Base-by-base conservation (phyloP, 2,329 filamentous ascomycete genomes). In the Dothideomycetes sp. region DNA sequence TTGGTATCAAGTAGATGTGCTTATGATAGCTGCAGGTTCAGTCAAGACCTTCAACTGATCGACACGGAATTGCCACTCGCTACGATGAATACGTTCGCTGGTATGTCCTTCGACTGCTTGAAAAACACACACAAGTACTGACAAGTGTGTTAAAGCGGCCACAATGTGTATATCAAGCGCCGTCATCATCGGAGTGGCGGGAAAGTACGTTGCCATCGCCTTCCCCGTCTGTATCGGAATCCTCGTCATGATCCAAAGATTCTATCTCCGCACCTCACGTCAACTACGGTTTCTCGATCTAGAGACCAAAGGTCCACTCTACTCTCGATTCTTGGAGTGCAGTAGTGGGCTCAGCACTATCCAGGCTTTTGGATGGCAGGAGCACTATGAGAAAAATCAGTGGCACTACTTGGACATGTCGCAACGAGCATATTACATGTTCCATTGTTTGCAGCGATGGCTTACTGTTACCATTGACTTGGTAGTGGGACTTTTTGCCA, bases 201-300 rank as follows among this genome's bases (percentile, higher is more conserved):
- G 64, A 1, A 51, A 53, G 3, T 68, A 60, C 24, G 57, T 60
- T 7, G 64, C 62, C 4, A 57, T 61, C 5, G 52, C 57, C 1
- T 56, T 66, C 33, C 66, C 66, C 1, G 38, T 65, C 15, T 50
- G 66, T 2, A 41, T 60, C 8, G 43, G 53, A 1, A 51, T 51
- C 3, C 50, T 69, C 19, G 69, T 61, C 45, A 37, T 56, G 30
- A 58, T 71, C 8, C 67, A 70, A 43, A 60, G 53, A 34, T 62
- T 64, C 51, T 71, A 71, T 46, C 61, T 70, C 4, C 61, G 59
- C 10, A 70, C 67, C 4, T 67, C 65, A 7, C 60, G 68, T 2
- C 67, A 69, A 45, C 49, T 71, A 5, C 64, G 73, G 33, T 62
- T 72, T 19, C 56, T 75, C 6, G 72, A 76, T 49, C 58, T 75